Evolutionary conservation across 805 yeast genomes (phyloP).

Genomic region (Saccharomycopsis fermentans): DNA sequence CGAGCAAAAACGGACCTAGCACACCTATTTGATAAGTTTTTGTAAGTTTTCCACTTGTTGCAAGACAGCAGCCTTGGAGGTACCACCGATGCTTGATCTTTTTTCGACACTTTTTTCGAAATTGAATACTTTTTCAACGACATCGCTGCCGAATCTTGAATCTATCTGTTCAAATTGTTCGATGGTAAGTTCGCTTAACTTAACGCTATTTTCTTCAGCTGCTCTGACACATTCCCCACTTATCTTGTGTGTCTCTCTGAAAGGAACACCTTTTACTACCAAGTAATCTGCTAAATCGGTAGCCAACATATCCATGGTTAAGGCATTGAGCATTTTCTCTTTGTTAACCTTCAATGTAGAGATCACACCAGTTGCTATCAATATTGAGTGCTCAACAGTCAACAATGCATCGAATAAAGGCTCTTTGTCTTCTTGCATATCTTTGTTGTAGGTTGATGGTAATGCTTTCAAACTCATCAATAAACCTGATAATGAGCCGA

Average conservation of each 20-base stretch:
- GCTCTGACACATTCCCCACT: slow-evolving; percentile 93
- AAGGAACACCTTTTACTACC: slow-evolving; percentile 96
- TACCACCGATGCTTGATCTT: slow-evolving; percentile 95
- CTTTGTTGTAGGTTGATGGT: slow-evolving; percentile 96
- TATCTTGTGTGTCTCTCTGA: slow-evolving; percentile 97
- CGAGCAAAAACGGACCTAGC: no score
- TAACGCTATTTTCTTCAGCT: slow-evolving; percentile 68
- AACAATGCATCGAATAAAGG: slow-evolving; percentile 87
- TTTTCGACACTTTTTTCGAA: slow-evolving; percentile 94
- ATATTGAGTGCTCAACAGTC: slow-evolving; percentile 87
- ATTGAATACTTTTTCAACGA: slow-evolving; percentile 64
- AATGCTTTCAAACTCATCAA: slow-evolving; percentile 94
- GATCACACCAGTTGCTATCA: slow-evolving; percentile 93
- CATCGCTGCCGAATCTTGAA: slow-evolving; percentile 69
- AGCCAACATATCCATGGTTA: slow-evolving; percentile 98
- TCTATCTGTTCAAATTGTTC: slow-evolving; percentile 78
- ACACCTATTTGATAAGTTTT: not conserved
- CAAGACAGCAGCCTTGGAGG: slow-evolving; percentile 83
- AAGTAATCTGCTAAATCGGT: slow-evolving; percentile 97
- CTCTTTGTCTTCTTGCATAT: slow-evolving; percentile 98
- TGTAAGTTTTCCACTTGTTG: slow-evolving; percentile 46
- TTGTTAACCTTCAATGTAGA: slow-evolving; percentile 71
- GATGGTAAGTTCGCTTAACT: slow-evolving; percentile 71
- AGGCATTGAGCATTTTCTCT: slow-evolving; percentile 72
- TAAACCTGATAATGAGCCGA: slow-evolving; percentile 91